These are phyloP conservation scores for Aegilops speltoides DNA, from an alignment of 176 grass and related monocot genomes.

Conservation along the genomic window DNA sequence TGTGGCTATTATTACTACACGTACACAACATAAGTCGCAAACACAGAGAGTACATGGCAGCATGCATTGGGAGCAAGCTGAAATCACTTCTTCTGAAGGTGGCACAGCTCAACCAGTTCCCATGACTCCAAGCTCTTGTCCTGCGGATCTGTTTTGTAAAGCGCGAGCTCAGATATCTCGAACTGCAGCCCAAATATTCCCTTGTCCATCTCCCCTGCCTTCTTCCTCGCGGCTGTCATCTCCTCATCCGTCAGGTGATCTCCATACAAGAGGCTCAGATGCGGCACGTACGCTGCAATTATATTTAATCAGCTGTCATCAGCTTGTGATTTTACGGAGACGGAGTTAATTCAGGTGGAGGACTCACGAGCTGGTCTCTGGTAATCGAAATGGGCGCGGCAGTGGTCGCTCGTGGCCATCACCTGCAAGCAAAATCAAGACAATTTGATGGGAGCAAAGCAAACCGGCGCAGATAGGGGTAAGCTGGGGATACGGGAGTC, in stretches of 20 bases:
- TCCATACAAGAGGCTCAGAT: conserved; percentile 69
- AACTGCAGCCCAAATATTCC: conserved; percentile 63
- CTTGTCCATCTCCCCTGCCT: conserved; percentile 67
- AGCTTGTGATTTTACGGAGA: background rate
- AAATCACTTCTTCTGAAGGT: conserved; percentile 52
- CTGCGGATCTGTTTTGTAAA: conserved; percentile 68
- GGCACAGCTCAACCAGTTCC: conserved; percentile 68
- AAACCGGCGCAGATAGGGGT: background rate
- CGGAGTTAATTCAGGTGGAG: background rate
- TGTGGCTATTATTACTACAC: too few relatives aligned
- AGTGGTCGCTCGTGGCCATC: conserved; percentile 53
- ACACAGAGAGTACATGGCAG: too few relatives aligned
- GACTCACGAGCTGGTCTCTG: conserved; percentile 57
- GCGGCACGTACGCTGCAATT: conserved; percentile 75
- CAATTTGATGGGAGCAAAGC: background rate
- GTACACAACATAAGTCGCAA: too few relatives aligned
- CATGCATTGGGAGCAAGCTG: background rate
- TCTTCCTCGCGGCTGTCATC: conserved; percentile 63
- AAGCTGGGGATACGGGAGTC: background rate
- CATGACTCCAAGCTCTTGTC: conserved; percentile 91
- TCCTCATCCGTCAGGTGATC: conserved; percentile 72
- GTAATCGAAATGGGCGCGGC: conserved; percentile 57
- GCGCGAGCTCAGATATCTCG: conserved; percentile 60
- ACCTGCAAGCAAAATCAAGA: conserved; percentile 42
- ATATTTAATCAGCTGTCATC: background rate